Base-by-base conservation (phyloP, 139 green algal species). In the Chlamydomonas sp. region DNA sequence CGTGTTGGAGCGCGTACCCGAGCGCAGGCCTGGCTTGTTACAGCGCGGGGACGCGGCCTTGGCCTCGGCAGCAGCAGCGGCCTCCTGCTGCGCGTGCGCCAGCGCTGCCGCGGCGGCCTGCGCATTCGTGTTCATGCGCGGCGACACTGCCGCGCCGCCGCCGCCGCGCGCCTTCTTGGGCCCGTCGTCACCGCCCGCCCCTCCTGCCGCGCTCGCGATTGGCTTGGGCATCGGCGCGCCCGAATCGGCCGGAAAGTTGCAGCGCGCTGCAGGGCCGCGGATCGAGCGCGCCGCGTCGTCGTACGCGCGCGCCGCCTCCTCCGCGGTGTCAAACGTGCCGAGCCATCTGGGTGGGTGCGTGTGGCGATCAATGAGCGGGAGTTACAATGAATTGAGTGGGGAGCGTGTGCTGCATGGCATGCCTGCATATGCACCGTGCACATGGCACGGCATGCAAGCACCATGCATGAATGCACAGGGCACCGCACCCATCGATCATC, bases 261-360 rank as follows among this genome's bases (percentile, higher is more conserved):
- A 68, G 5, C 39, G 30, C 1, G 70, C 70, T 30, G 24, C 20
- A 10, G 43, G 6, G 24, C 90, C 90, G 0, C 90, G 64, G 67
- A 95, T 92, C 28, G 78, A 58, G 13, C 89, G 64, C 0, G 90
- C 90, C 5, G 89, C 89, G 2, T 73, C 68, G 70, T 96, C 90
- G 68, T 96, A 96, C 3, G 90, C 90, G 1, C 79, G 65, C 2
- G 90, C 90, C 31, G 90, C 81, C 75, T 93, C 88, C 70, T 91
- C 81, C 20, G 88, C 84, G 3, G 84, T 87, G 72, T 96, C 89
- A 72, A 91, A 96, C 3, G 89, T 96, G 59, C 90, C 90, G 48
- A 96, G 80, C 90, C 90, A 96, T 68, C 83, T 65, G 13, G 85
- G 76, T 5, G 5, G 8, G 30, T 24, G 13, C 30, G 24, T 34